A percentile compares a stretch with the other conserved stretches of the same genome.
phyloP scores from a whole-genome alignment of 2,329 filamentous ascomycete species.

The Chrysoporthe deuterocubensis region DNA sequence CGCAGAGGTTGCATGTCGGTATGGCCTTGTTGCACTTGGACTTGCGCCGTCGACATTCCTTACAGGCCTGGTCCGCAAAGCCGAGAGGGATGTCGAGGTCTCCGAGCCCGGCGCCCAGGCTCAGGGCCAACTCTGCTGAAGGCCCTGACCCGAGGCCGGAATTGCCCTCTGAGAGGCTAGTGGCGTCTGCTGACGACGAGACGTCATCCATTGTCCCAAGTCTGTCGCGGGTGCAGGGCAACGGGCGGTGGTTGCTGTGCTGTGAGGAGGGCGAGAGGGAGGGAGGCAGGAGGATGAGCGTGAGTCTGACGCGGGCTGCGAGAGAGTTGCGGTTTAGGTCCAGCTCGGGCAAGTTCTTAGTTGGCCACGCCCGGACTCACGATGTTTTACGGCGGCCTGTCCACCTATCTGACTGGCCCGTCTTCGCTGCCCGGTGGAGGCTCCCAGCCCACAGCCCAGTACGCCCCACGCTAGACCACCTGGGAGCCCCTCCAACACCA shows the following conservation, averaged over 20 bases:
- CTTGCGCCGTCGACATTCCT: constrained; percentile 46
- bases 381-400: constrained; percentile 28
- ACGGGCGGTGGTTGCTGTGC: neutral
- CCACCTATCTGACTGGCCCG: constrained; percentile 23
- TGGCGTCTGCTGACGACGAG: constrained; percentile 22
- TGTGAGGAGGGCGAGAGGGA: constrained; percentile 8
- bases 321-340: constrained; percentile 1
- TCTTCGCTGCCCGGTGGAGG: constrained; percentile 20
- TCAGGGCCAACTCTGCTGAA: constrained; percentile 21
- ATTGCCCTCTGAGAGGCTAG: constrained; percentile 24
- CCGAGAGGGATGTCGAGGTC: constrained; percentile 29
- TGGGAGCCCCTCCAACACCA: neutral
- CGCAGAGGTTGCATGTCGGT: constrained; percentile 45
- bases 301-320: constrained; percentile 6
- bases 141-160: constrained; percentile 17
- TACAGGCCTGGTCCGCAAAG: constrained; percentile 42
- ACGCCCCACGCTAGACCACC: neutral
- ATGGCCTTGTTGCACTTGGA: constrained; percentile 44
- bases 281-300: neutral
- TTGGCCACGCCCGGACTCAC: constrained; percentile 29
- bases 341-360: constrained; percentile 7
- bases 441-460: neutral
- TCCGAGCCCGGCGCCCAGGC: constrained; percentile 28
- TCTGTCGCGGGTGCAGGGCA: neutral
- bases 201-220: constrained; percentile 27